Percentiles rank a stretch among this genome's conserved stretches.
Conservation (phyloP, 495 filamentous ascomycete species). For the Neurospora cerealis region DNA sequence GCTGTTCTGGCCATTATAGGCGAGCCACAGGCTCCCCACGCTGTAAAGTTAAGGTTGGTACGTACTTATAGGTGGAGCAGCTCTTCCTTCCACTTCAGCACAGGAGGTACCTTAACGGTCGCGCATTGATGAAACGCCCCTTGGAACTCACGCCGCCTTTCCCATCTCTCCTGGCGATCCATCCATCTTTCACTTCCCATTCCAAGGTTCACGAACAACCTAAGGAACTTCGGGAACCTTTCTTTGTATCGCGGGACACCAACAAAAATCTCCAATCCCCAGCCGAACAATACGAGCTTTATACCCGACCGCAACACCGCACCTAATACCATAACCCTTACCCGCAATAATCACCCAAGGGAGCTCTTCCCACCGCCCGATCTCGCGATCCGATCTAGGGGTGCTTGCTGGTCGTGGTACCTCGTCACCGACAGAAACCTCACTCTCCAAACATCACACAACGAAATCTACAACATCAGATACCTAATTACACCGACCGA, state of each 20-base stretch:
- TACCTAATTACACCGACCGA: not conserved
- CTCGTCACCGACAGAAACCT: not conserved
- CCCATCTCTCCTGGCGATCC: not conserved
- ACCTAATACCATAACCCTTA: not conserved
- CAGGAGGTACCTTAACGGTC: not conserved
- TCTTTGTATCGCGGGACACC: not conserved
- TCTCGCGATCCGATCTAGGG: not conserved
- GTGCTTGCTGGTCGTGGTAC: not conserved
- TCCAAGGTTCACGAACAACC: not conserved
- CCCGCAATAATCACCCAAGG: not conserved
- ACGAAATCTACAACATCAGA: not conserved
- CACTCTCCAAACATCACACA: not conserved
- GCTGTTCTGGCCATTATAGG: not conserved
- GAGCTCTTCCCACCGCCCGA: not conserved
- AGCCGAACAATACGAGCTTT: not conserved
- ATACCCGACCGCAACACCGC: not conserved
- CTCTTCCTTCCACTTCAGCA: not conserved
- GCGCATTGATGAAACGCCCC: not conserved
- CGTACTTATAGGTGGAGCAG: not conserved
- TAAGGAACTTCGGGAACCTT: not conserved
- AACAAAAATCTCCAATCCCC: not conserved
- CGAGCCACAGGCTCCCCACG: not conserved
- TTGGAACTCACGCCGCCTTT: constrained; percentile 1
- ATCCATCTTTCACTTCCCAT: not conserved
- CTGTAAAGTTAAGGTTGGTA: not conserved